These are phyloP conservation scores for Aspergillus nomiae DNA, from an alignment of 2,329 filamentous ascomycete genomes.

Conservation along the genomic window DNA sequence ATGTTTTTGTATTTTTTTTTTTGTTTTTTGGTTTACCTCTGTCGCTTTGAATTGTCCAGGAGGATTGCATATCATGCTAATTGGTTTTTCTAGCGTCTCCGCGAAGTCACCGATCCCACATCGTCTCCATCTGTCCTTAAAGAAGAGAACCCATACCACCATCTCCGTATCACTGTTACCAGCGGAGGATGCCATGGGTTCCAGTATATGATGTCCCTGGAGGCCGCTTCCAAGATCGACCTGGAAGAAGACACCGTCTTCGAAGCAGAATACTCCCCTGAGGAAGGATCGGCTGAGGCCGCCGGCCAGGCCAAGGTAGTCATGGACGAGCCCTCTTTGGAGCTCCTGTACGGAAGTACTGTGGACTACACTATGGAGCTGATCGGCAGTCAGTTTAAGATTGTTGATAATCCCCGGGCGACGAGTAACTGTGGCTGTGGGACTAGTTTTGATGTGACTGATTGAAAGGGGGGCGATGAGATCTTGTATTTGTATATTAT, in stretches of 20 bases:
- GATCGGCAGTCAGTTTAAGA: slow-evolving; percentile 94
- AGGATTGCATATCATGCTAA: background rate
- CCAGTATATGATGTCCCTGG: slow-evolving; percentile 91
- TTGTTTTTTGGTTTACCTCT: slow-evolving; percentile 1
- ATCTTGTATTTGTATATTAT: slow-evolving; percentile 18
- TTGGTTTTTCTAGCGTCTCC: slow-evolving; percentile 59
- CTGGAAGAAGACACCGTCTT: slow-evolving; percentile 87
- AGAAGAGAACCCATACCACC: slow-evolving; percentile 70
- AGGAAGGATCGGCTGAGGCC: slow-evolving; percentile 37
- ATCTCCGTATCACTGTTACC: slow-evolving; percentile 89
- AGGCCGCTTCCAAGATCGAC: slow-evolving; percentile 57
- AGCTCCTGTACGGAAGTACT: slow-evolving; percentile 88
- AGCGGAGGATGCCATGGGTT: slow-evolving; percentile 97
- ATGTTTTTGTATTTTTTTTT: no score
- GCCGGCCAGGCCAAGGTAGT: slow-evolving; percentile 73
- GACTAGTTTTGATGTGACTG: slow-evolving; percentile 94
- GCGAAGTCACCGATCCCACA: slow-evolving; percentile 67
- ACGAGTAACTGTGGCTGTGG: slow-evolving; percentile 96
- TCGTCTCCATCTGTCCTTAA: slow-evolving; percentile 36
- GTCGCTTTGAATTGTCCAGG: background rate
- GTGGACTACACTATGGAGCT: slow-evolving; percentile 96
- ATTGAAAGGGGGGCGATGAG: slow-evolving; percentile 32
- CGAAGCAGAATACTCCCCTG: slow-evolving; percentile 56
- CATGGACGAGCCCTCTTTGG: slow-evolving; percentile 82
- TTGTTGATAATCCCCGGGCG: slow-evolving; percentile 87